Percentiles rank a stretch among this genome's conserved stretches.
These are phyloP conservation scores for Sphaerulina vaccinii DNA, from an alignment of 2,329 filamentous ascomycete species.

Conservation along the genomic window DNA sequence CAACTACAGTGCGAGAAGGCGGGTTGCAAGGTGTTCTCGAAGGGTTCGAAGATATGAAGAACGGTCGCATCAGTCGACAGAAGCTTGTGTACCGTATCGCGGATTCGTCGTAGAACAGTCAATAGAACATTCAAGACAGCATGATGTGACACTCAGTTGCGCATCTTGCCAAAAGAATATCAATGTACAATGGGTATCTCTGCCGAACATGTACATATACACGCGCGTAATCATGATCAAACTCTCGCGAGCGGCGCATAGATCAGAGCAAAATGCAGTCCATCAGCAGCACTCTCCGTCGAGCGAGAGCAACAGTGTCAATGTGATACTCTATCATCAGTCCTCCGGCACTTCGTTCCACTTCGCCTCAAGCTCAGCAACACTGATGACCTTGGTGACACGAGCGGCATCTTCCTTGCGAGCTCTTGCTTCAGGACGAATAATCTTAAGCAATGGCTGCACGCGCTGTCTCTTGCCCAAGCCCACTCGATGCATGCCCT, in stretches of 20 bases:
- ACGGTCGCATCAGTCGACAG: conserved; percentile 46
- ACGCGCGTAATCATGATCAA: background rate
- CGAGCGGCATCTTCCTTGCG: conserved; percentile 16
- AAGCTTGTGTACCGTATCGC: conserved; percentile 48
- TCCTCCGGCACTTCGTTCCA: conserved; percentile 8
- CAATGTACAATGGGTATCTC: background rate
- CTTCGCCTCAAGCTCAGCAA: conserved; percentile 15
- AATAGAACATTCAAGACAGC: no score
- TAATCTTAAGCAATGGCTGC: conserved; percentile 41
- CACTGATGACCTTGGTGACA: conserved; percentile 17
- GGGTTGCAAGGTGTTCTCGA: conserved; percentile 46
- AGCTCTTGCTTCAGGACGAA: conserved; percentile 20
- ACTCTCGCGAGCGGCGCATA: background rate
- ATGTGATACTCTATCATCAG: background rate
- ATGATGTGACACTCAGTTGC: no score
- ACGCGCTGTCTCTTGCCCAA: conserved; percentile 49
- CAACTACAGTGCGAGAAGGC: conserved; percentile 39
- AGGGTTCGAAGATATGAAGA: conserved; percentile 45
- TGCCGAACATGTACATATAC: background rate
- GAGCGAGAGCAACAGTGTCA: background rate
- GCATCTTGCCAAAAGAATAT: no score
- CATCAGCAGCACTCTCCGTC: background rate
- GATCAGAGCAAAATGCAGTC: background rate
- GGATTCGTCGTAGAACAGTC: conserved; percentile 19
- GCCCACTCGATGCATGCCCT: conserved; percentile 47